Percentiles rank a stretch among this genome's conserved stretches.
These are phyloP conservation scores for Vaccinium vitisidaea DNA, from an alignment of 148 eudicot genomes.

Conservation along the genomic window DNA sequence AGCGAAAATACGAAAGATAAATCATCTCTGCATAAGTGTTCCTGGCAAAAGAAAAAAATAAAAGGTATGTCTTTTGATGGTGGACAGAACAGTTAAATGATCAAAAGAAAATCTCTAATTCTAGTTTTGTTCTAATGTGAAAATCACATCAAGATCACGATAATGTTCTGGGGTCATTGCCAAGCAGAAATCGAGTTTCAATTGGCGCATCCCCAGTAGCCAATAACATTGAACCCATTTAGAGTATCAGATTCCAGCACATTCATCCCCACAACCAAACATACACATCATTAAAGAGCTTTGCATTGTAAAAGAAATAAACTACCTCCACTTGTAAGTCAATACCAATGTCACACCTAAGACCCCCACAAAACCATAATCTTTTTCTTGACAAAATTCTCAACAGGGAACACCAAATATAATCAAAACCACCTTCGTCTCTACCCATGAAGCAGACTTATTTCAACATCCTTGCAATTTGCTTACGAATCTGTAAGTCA, in stretches of 20 bases:
- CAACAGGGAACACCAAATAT: not conserved
- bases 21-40: conserved; percentile 84
- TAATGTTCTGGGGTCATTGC: not conserved
- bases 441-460: not conserved
- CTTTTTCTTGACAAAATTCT: not conserved
- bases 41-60: conserved; percentile 42
- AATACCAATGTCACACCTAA: not conserved
- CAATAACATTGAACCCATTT: not conserved
- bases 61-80: not conserved
- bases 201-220: not conserved
- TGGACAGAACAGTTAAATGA: conserved; percentile 10
- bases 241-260: conserved; percentile 4
- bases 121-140: not conserved
- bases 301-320: not conserved
- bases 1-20: conserved; percentile 76
- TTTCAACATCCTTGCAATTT: not conserved
- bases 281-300: not conserved
- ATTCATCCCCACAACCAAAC: not conserved
- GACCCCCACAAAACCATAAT: not conserved
- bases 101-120: not conserved
- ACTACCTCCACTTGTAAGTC: not conserved
- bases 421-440: not conserved
- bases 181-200: not conserved
- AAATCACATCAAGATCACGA: not conserved
- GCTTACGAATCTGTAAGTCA: not conserved